Percentiles rank a stretch among this genome's conserved stretches.
Evolutionary conservation across 139 green algal genomes (phyloP).

Genomic region (Closterium sp.): DNA sequence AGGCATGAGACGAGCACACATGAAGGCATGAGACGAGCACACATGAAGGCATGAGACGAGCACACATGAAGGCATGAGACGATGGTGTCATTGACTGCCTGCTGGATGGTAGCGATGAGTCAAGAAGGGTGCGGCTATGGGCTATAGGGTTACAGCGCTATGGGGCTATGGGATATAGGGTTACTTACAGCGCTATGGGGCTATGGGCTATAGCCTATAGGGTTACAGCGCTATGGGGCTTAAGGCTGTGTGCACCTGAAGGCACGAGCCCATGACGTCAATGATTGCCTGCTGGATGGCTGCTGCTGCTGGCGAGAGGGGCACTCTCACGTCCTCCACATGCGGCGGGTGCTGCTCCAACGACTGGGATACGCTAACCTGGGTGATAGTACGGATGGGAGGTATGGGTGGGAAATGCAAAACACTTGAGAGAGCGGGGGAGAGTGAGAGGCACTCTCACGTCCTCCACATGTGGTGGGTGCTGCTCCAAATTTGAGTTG

Average conservation of each 20-base stretch:
- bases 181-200: too few relatives aligned
- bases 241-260: slow-evolving; percentile 58
- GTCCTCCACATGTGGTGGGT: slow-evolving; percentile 75
- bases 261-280: slow-evolving; percentile 77
- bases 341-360: slow-evolving; percentile 65
- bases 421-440: slow-evolving; percentile 86
- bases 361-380: slow-evolving; percentile 67
- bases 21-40: too few relatives aligned
- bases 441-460: slow-evolving; percentile 70
- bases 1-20: background rate
- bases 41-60: too few relatives aligned
- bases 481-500: slow-evolving; percentile 16
- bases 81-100: background rate
- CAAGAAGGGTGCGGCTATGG: too few relatives aligned
- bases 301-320: slow-evolving; percentile 62
- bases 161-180: too few relatives aligned
- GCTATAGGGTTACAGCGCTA: too few relatives aligned
- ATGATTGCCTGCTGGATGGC: slow-evolving; percentile 79
- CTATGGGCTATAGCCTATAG: too few relatives aligned
- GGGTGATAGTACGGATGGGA: slow-evolving; percentile 57
- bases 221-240: too few relatives aligned
- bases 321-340: slow-evolving; percentile 80
- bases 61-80: background rate
- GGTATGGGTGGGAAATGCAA: background rate
- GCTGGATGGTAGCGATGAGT: too few relatives aligned